Evolutionary conservation across 192 early-diverging fungal genomes (phyloP), one percentile per base, ranked within the genome.

Genomic region (Coemansia furcata): DNA sequence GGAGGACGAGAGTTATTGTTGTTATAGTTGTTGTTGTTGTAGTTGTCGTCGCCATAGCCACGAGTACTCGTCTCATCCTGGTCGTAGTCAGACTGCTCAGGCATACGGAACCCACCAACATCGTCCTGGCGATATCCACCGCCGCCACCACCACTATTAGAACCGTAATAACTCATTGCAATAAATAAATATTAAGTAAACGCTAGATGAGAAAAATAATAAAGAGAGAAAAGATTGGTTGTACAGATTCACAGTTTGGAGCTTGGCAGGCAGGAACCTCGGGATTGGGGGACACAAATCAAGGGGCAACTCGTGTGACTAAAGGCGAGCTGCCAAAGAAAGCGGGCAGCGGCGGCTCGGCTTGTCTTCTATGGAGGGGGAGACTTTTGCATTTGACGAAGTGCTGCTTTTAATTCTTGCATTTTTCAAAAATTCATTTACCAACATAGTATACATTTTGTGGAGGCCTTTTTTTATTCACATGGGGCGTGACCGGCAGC

Each of bases 121-220:
- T 42, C 40, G 3, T 42, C 40, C 40, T 42, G 40, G 15, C 40
- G 40, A 42, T 42, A 42, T 42, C 40, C 65, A 17, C 37, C 54
- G 26, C 55, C 17, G 17, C 35, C 54, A 15, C 23, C n/a, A 14
- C 29, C 60, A 38, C 52, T 54, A 14, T 47, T 39, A 23, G 39
- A 54, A 49, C 58, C 66, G n/a, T 66, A 38, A 68, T 63, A 69
- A 44, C 60, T 68, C 70, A 77, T 69, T 52, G 46, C 10, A 21
- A 23, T 21, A 52, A 60, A 36, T 54, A 12, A 33, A 58, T 17
- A 17, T 39, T 49, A 46, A 60, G 42, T 33, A 57, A 57, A 8
- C 32, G 54, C 54, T 33, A 66, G 54, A 66, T 36, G 33, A 44
- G 7, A 12, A 44, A 21, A 14, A 43, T 43, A 65, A 4, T 26